Base-by-base conservation (phyloP, 2,329 filamentous ascomycete genomes). In the Talaromyces atroroseus region DNA sequence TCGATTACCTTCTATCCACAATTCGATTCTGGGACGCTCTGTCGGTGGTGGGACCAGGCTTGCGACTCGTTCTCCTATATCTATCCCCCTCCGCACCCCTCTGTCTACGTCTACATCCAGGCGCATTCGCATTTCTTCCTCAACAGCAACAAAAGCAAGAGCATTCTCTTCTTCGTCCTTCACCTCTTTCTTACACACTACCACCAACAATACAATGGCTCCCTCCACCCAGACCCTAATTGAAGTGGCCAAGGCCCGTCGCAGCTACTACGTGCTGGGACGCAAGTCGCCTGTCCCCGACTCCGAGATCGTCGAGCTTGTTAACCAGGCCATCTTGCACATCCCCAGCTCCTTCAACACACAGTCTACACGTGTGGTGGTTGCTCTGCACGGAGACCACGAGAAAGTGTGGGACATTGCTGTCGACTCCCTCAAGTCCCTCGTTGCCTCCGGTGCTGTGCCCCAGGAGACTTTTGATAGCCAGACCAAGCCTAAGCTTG, bases 341-440 rank as follows among this genome's bases (percentile, higher is more conserved):
- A 80, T 87, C 1, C 92, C 92, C 44, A 87, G 83, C 52, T 85
- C 86, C 62, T 96, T 96, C 86, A 96, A 96, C 84, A 88, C 85
- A 44, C 92, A 96, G 78, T 85, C 85, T 63, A 87, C 89, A 63
- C 86, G 92, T 58, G 76, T 88, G 58, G 82, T 95, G 49, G 82
- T 96, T 52, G 83, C 96, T 54, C 80, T 94, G 67, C 86, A 88
- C 66, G 82, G 82, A 60, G 88, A 96, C 73, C 92, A 96, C 78
- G 85, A 91, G 66, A 87, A 88, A 77, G 84, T 95, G 64, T 96
- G 92, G 92, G 86, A 90, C 70, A 79, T 90, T 58, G 80, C 84
- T 55, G 74, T 78, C 59, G 83, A 86, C 26, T 75, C 81, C 53
- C 79, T 92, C 58, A 84, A 86, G 76, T 77, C 78, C 21, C 81